phyloP scores from a whole-genome alignment of 768 basidiomycete species.

The Lactarius tabidus region DNA sequence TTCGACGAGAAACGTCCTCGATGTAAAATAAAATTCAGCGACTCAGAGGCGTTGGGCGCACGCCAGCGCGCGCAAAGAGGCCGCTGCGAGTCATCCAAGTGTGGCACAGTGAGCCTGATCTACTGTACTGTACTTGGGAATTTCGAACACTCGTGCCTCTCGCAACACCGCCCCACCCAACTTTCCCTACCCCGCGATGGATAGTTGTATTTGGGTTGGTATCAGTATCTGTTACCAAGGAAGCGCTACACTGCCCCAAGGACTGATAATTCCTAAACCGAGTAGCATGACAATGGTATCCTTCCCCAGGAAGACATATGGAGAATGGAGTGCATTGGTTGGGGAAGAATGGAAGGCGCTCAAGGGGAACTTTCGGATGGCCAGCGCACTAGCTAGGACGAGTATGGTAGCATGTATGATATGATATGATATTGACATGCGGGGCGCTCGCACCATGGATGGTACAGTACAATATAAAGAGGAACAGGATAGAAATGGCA shows the following conservation, averaged over 20 bases:
- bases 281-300: neutral
- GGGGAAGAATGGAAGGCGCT: conserved; percentile 5
- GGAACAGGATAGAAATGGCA: neutral
- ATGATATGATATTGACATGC: too few relatives aligned
- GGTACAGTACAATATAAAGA: conserved; percentile 3
- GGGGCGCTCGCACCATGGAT: neutral
- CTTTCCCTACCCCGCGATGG: neutral
- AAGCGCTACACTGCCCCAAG: neutral
- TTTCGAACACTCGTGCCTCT: neutral
- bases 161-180: neutral
- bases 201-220: neutral
- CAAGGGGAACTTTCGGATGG: neutral
- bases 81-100: neutral
- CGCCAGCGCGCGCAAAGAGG: neutral
- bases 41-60: too few relatives aligned
- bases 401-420: conserved; percentile 7
- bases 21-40: neutral
- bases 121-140: neutral
- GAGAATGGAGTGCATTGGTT: neutral
- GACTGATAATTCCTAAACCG: neutral
- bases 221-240: neutral
- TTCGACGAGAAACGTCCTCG: neutral
- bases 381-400: neutral
- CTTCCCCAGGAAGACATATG: conserved; percentile 1
- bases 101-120: neutral